Percentiles rank a stretch among this genome's conserved stretches.
Conservation (phyloP, 305 asterid genomes). For the Rubia occidens region DNA sequence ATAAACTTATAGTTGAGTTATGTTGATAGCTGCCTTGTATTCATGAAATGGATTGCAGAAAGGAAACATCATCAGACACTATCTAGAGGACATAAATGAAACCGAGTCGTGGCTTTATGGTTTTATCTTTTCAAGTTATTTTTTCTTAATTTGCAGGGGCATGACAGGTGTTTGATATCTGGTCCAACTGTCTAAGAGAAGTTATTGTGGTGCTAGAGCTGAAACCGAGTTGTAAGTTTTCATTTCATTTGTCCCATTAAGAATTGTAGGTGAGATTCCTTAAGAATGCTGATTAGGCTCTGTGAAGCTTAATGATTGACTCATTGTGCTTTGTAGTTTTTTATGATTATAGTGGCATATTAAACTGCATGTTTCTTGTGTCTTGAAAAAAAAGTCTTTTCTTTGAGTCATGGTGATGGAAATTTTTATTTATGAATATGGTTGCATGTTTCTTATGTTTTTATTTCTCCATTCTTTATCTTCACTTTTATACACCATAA, state of each 20-base stretch:
- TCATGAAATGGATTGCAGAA: slow-evolving; percentile 44
- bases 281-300: too few relatives aligned
- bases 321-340: neutral
- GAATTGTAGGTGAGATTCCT: too few relatives aligned
- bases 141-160: too few relatives aligned
- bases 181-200: too few relatives aligned
- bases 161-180: too few relatives aligned
- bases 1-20: neutral
- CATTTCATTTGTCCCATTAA: too few relatives aligned
- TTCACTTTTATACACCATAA: slow-evolving; percentile 13
- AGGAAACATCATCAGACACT: slow-evolving; percentile 87
- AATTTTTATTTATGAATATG: neutral
- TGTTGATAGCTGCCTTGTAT: slow-evolving; percentile 6
- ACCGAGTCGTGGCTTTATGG: too few relatives aligned
- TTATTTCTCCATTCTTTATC: slow-evolving; percentile 1
- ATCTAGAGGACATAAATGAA: slow-evolving; percentile 91
- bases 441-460: neutral
- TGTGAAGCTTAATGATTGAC: neutral
- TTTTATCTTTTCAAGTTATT: too few relatives aligned
- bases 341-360: neutral
- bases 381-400: neutral
- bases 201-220: too few relatives aligned
- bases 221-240: too few relatives aligned
- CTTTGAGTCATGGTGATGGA: neutral
- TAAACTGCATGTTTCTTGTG: neutral